Evolutionary conservation across 2,329 filamentous ascomycete species (phyloP).

Genomic region (Nectriaceae sp.): DNA sequence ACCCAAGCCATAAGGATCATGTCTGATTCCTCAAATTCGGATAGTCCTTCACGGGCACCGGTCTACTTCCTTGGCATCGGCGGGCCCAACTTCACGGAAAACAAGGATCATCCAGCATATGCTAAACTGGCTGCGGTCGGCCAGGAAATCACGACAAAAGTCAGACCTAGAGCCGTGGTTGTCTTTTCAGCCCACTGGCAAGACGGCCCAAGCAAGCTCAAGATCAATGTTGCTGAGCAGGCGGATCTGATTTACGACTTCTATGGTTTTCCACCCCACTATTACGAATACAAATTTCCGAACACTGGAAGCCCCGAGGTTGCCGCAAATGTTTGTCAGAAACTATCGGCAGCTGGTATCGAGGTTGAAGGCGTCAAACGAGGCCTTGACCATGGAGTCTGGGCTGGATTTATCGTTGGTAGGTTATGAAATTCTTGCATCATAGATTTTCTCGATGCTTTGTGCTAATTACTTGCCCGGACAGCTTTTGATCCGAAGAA

Average conservation of each 20-base stretch:
- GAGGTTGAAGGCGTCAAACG: constrained; percentile 3
- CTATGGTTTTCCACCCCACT: constrained; percentile 6
- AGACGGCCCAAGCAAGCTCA: background rate
- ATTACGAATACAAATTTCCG: constrained; percentile 3
- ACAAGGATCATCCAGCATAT: constrained; percentile 1
- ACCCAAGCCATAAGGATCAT: constrained; percentile 10
- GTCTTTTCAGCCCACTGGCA: constrained; percentile 5
- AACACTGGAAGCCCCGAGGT: constrained; percentile 5
- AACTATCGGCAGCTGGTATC: constrained; percentile 1
- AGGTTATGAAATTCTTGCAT: background rate
- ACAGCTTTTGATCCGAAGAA: constrained; percentile 4
- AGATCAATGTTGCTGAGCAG: constrained; percentile 2
- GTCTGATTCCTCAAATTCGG: background rate
- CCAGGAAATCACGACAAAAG: constrained; percentile 1
- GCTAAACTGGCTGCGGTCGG: background rate
- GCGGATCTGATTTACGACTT: constrained; percentile 5
- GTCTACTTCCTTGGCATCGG: constrained; percentile 4
- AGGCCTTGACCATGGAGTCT: constrained; percentile 8
- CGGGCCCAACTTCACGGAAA: constrained; percentile 3
- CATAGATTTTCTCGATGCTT: background rate
- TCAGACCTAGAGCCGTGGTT: constrained; percentile 1
- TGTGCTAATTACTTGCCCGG: background rate
- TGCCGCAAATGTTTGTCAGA: constrained; percentile 2
- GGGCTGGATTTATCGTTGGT: constrained; percentile 6
- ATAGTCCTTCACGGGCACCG: background rate